Conservation (phyloP, 306 rosid species). For the Pyrus betulifolia region DNA sequence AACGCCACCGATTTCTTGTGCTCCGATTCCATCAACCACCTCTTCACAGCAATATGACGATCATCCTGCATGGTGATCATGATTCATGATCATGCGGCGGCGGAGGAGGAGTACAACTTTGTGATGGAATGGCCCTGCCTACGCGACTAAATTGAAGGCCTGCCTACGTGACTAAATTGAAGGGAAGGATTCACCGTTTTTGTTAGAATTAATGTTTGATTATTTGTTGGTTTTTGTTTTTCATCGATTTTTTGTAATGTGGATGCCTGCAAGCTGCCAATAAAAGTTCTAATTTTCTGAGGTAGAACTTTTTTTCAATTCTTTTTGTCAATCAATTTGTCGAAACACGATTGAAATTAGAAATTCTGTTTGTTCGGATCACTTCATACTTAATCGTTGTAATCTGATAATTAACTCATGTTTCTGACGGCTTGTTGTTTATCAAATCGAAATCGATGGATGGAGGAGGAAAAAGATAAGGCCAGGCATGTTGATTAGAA, state of each 20-base stretch:
- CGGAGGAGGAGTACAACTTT: neutral
- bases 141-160: neutral
- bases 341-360: neutral
- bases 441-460: neutral
- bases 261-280: neutral
- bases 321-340: neutral
- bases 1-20: conserved; percentile 31
- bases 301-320: neutral
- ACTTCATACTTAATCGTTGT: neutral
- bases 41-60: conserved; percentile 17
- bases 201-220: neutral
- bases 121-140: neutral
- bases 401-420: neutral
- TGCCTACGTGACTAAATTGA: no score
- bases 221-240: neutral
- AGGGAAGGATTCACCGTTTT: neutral
- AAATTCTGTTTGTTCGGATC: neutral
- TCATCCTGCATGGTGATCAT: neutral
- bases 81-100: neutral
- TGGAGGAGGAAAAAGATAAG: neutral
- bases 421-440: neutral
- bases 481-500: neutral
- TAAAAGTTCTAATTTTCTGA: conserved; percentile 1
- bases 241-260: neutral
- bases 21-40: conserved; percentile 28